Evolutionary conservation across 352 stramenopile genomes (phyloP).

Genomic region (Globisporangium emineosum): DNA sequence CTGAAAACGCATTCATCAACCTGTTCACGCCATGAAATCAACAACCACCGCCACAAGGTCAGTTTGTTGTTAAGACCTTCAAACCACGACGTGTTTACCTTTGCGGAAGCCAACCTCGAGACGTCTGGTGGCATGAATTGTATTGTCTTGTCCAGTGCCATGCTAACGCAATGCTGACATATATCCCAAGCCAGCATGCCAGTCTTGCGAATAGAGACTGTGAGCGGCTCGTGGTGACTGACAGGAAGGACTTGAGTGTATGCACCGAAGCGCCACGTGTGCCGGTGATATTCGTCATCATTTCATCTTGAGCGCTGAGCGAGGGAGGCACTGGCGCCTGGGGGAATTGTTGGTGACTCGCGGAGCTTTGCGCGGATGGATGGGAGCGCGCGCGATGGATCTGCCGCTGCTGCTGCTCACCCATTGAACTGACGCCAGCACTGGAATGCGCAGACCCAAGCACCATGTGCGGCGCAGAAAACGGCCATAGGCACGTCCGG

Average conservation of each 20-base stretch:
- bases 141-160: too few relatives aligned
- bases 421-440: not conserved
- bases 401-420: not conserved
- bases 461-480: constrained; percentile 1
- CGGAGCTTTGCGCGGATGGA: not conserved
- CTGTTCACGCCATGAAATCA: too few relatives aligned
- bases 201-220: too few relatives aligned
- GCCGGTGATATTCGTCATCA: not conserved
- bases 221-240: too few relatives aligned
- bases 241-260: not conserved
- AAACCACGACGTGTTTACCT: too few relatives aligned
- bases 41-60: too few relatives aligned
- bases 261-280: not conserved
- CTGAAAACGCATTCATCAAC: too few relatives aligned
- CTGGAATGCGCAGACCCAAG: constrained; percentile 1
- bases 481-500: not conserved
- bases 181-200: too few relatives aligned
- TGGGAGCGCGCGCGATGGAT: not conserved
- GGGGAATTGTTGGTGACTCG: not conserved
- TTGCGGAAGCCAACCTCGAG: too few relatives aligned
- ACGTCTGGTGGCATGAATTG: too few relatives aligned
- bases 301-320: not conserved
- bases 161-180: too few relatives aligned
- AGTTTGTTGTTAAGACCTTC: too few relatives aligned
- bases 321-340: not conserved